phyloP scores from a whole-genome alignment of 345 rosid species.

The Excoecaria agallocha region DNA sequence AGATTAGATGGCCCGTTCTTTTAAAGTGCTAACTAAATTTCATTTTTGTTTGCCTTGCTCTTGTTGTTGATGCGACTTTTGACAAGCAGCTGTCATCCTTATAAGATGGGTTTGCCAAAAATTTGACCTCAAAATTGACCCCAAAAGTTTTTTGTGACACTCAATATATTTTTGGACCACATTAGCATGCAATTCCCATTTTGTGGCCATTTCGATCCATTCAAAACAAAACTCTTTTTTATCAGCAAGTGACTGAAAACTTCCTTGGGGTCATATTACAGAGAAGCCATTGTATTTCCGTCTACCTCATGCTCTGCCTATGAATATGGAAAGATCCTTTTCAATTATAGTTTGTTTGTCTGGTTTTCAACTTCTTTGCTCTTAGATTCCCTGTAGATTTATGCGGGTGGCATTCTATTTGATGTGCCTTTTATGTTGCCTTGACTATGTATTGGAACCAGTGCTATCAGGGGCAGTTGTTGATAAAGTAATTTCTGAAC shows the following conservation, averaged over 20 bases:
- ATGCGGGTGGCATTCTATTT: neutral
- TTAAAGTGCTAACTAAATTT: neutral
- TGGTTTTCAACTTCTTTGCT: neutral
- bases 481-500: constrained; percentile 60
- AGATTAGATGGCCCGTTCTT: neutral
- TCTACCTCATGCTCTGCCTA: too few species aligned
- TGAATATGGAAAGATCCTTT: too few species aligned
- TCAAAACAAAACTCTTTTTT: too few species aligned
- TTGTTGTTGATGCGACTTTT: neutral
- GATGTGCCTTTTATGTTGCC: constrained; percentile 16
- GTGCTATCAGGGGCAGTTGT: constrained; percentile 52
- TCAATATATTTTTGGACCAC: too few species aligned
- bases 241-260: too few species aligned
- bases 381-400: neutral
- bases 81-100: neutral
- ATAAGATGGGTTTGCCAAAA: neutral
- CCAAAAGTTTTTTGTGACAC: too few species aligned
- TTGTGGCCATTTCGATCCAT: too few species aligned
- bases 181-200: too few species aligned
- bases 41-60: too few species aligned
- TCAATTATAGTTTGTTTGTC: neutral
- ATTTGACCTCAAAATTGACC: too few species aligned
- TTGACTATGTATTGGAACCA: constrained; percentile 41
- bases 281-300: too few species aligned
- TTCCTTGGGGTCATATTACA: too few species aligned